phyloP scores from a whole-genome alignment of 495 filamentous ascomycete species.

The Cryomyces minteri region DNA sequence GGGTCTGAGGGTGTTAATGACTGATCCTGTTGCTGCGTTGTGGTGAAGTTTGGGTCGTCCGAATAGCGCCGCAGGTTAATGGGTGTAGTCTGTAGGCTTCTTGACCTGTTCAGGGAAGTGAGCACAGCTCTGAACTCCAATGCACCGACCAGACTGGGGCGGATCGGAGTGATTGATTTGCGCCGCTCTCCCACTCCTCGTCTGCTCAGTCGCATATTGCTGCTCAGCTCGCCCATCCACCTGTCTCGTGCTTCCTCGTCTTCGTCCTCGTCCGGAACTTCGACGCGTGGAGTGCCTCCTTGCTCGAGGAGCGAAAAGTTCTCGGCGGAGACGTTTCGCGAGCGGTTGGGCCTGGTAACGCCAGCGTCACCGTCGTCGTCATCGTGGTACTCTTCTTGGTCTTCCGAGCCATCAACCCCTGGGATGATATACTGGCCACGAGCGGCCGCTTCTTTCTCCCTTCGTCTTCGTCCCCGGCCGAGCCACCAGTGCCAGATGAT shows the following conservation, averaged over 20 bases:
- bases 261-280: conserved; percentile 35
- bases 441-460: conserved; percentile 46
- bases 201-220: conserved; percentile 78
- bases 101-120: conserved; percentile 57
- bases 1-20: conserved; percentile 32
- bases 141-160: conserved; percentile 83
- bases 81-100: conserved; percentile 48
- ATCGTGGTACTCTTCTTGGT: conserved; percentile 46
- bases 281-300: conserved; percentile 25
- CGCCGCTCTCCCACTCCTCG: conserved; percentile 42
- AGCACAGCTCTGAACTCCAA: conserved; percentile 87
- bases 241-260: conserved; percentile 56
- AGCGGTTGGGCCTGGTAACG: conserved; percentile 30
- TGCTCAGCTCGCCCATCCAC: conserved; percentile 67
- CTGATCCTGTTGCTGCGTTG: conserved; percentile 29
- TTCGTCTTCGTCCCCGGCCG: conserved; percentile 34
- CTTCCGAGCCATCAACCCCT: conserved; percentile 48
- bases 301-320: conserved; percentile 63
- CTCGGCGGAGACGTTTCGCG: conserved; percentile 32
- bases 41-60: conserved; percentile 33
- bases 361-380: conserved; percentile 40
- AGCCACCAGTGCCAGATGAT: conserved; percentile 86
- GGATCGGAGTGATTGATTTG: conserved; percentile 63
- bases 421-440: conserved; percentile 54
- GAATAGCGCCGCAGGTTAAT: conserved; percentile 57